Evolutionary conservation across 208 protist species (phyloP).

Genomic region (Crithidia brevicula): DNA sequence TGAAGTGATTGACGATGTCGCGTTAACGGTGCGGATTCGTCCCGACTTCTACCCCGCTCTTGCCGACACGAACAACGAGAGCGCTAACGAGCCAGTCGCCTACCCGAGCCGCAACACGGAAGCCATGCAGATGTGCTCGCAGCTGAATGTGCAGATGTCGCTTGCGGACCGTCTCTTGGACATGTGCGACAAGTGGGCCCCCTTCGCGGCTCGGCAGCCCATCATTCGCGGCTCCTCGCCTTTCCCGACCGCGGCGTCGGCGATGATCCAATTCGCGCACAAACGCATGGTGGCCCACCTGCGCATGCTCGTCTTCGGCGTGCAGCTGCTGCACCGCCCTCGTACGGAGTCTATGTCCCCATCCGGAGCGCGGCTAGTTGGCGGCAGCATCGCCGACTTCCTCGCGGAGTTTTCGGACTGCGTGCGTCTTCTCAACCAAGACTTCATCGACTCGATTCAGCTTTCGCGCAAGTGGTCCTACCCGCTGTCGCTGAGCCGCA

Average conservation of each 20-base stretch:
- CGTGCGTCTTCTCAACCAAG: conserved; percentile 31
- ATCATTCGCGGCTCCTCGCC: conserved; percentile 28
- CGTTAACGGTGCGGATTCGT: conserved; percentile 10
- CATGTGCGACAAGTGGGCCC: conserved; percentile 46
- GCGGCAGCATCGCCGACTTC: conserved; percentile 30
- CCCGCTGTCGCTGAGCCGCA: conserved; percentile 24
- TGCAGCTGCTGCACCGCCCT: conserved; percentile 41
- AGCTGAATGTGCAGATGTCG: conserved; percentile 34
- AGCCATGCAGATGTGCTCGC: conserved; percentile 39
- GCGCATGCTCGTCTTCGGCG: conserved; percentile 37
- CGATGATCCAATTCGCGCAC: conserved; percentile 23
- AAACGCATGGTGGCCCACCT: conserved; percentile 31
- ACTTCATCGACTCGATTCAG: conserved; percentile 47
- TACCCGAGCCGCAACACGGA: conserved; percentile 24
- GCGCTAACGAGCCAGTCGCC: background rate
- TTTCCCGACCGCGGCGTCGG: conserved; percentile 26
- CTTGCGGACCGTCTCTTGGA: conserved; percentile 20
- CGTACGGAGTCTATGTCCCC: conserved; percentile 13
- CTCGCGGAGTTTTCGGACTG: conserved; percentile 32
- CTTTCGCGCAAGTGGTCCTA: conserved; percentile 40
- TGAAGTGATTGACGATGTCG: conserved; percentile 33
- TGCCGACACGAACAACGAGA: background rate
- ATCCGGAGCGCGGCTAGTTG: conserved; percentile 9
- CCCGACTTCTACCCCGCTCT: conserved; percentile 8
- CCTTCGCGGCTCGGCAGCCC: conserved; percentile 26